phyloP scores from a whole-genome alignment of 1,139 yeast species.

The Suhomyces wounanorum region DNA sequence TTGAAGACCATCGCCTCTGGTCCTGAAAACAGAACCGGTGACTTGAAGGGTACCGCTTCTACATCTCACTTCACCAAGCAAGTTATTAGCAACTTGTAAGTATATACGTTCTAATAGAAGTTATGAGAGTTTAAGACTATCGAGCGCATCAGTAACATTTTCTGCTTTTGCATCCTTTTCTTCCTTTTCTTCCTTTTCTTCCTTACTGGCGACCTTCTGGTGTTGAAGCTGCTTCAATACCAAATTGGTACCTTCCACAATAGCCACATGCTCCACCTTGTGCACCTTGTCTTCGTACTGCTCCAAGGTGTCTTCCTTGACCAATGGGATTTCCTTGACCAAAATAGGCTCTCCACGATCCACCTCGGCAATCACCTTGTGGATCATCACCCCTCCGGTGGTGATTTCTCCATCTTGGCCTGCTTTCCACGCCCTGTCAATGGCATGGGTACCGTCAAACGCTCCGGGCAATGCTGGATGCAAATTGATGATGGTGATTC shows the following conservation, averaged over 20 bases:
- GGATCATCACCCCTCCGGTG: conserved; percentile 96
- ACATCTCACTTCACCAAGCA: conserved; percentile 86
- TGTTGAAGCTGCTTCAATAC: conserved; percentile 47
- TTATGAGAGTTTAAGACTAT: not conserved
- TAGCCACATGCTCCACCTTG: conserved; percentile 79
- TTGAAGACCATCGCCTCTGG: conserved; percentile 93
- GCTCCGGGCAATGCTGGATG: conserved; percentile 98
- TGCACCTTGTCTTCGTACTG: conserved; percentile 86
- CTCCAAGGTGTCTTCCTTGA: conserved; percentile 73
- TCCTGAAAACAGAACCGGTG: conserved; percentile 90
- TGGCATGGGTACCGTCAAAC: conserved; percentile 96
- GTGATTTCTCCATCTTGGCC: conserved; percentile 78
- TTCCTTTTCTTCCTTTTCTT: not conserved
- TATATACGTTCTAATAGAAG: conserved; percentile 7
- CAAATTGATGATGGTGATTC: conserved; percentile 79
- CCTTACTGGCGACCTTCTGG: not conserved
- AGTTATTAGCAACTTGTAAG: conserved; percentile 49
- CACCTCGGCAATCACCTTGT: conserved; percentile 89
- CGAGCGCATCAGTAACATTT: not conserved
- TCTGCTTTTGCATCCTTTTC: not conserved
- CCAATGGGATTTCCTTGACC: conserved; percentile 72
- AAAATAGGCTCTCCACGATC: conserved; percentile 90
- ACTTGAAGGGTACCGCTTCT: conserved; percentile 89
- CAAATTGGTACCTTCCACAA: conserved; percentile 82
- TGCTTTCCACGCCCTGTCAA: conserved; percentile 93